Evolutionary conservation across 2,329 filamentous ascomycete genomes (phyloP).

Genomic region (Clathrospora elynae): DNA sequence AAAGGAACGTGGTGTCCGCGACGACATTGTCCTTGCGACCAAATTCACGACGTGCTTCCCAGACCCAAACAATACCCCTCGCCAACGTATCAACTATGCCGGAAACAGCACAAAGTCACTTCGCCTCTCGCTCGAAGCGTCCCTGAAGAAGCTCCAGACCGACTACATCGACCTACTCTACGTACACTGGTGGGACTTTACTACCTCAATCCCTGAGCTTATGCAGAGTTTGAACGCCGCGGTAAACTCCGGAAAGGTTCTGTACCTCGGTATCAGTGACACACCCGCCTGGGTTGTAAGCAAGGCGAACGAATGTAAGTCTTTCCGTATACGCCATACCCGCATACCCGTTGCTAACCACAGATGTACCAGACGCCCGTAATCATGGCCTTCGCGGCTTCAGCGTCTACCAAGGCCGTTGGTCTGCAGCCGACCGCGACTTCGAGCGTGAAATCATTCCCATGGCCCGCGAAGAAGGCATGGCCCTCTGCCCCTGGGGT

Average conservation of each 20-base stretch:
- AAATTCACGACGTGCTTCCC: conserved; percentile 55
- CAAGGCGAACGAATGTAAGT: conserved; percentile 54
- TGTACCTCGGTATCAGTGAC: conserved; percentile 48
- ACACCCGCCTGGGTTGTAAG: conserved; percentile 52
- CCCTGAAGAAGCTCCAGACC: conserved; percentile 51
- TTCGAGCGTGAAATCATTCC: conserved; percentile 72
- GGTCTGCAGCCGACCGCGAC: conserved; percentile 66
- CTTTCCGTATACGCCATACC: no score
- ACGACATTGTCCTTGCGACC: conserved; percentile 61
- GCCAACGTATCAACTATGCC: conserved; percentile 49
- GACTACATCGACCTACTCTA: conserved; percentile 50
- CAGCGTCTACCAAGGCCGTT: conserved; percentile 70
- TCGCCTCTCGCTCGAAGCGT: conserved; percentile 46
- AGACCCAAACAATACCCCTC: conserved; percentile 30
- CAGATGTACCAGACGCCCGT: conserved; percentile 59
- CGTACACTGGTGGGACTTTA: conserved; percentile 51
- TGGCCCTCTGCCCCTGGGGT: conserved; percentile 64
- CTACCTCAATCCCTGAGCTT: conserved; percentile 44
- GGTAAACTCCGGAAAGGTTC: conserved; percentile 45
- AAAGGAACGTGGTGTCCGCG: conserved; percentile 50
- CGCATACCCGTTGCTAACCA: no score
- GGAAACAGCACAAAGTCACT: conserved; percentile 51
- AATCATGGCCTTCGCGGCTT: conserved; percentile 73
- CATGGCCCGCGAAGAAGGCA: conserved; percentile 67
- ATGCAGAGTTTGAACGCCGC: conserved; percentile 48